phyloP scores from a whole-genome alignment of 495 filamentous ascomycete genomes.

The Pseudomonodictys pantanalensis region DNA sequence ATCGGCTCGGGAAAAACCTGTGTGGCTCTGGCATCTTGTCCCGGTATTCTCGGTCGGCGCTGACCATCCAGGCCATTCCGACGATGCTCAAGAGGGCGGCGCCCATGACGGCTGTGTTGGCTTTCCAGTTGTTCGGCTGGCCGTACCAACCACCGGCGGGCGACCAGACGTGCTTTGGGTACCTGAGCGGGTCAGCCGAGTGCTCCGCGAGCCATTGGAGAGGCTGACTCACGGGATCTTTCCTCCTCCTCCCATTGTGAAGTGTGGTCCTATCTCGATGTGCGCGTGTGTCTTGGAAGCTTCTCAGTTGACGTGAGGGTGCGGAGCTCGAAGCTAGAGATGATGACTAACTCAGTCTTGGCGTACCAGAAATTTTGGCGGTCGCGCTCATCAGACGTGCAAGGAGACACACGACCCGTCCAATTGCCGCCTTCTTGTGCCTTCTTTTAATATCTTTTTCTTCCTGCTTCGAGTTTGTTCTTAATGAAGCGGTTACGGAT shows the following conservation, averaged over 20 bases:
- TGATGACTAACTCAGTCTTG: neutral
- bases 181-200: constrained; percentile 52
- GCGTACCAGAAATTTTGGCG: constrained; percentile 29
- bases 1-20: constrained; percentile 92
- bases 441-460: constrained; percentile 2
- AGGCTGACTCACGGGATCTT: constrained; percentile 78
- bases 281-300: neutral
- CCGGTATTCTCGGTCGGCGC: constrained; percentile 77
- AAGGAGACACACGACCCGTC: constrained; percentile 31
- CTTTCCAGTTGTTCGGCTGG: constrained; percentile 90
- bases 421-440: neutral
- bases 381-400: constrained; percentile 9
- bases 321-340: neutral
- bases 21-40: constrained; percentile 80
- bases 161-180: constrained; percentile 99
- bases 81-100: constrained; percentile 70
- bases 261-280: constrained; percentile 3
- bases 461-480: constrained; percentile 28
- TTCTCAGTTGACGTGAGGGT: constrained; percentile 12
- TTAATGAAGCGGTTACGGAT: constrained; percentile 70
- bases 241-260: constrained; percentile 65
- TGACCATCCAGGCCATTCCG: constrained; percentile 71
- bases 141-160: constrained; percentile 96
- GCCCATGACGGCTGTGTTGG: constrained; percentile 83
- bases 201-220: constrained; percentile 30